A percentile compares a stretch with the other conserved stretches of the same genome.
phyloP scores from a whole-genome alignment of 192 early-diverging fungal species.

The Gigaspora rosea region DNA sequence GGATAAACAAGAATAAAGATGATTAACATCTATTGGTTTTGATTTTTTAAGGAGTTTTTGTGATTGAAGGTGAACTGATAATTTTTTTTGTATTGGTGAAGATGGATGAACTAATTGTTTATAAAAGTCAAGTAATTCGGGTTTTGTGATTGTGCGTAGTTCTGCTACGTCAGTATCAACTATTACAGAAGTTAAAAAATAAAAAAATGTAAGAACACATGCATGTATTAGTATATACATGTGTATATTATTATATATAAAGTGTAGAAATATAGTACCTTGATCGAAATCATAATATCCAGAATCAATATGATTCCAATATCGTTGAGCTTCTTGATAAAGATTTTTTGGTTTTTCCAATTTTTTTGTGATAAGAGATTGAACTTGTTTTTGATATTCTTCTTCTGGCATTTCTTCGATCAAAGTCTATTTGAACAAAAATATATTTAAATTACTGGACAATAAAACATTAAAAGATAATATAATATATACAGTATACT shows the following conservation, averaged over 20 bases:
- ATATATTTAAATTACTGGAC: background rate
- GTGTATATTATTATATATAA: background rate
- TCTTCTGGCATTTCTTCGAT: conserved; percentile 62
- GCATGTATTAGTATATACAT: background rate
- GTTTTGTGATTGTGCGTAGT: conserved; percentile 33
- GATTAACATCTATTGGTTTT: background rate
- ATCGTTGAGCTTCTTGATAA: conserved; percentile 62
- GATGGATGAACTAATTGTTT: conserved; percentile 54
- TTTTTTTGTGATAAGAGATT: conserved; percentile 62
- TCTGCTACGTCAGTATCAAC: conserved; percentile 9
- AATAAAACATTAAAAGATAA: background rate
- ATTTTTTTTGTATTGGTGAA: conserved; percentile 39
- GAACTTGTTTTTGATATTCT: conserved; percentile 67
- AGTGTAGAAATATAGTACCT: conserved; percentile 25
- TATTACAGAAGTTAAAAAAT: background rate
- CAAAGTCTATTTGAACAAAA: conserved; percentile 18
- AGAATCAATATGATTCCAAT: conserved; percentile 69
- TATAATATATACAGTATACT: too few species aligned
- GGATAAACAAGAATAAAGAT: conserved; percentile 29
- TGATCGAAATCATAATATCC: conserved; percentile 78
- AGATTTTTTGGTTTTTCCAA: conserved; percentile 80
- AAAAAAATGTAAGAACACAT: background rate
- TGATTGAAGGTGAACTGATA: conserved; percentile 50
- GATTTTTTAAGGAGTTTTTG: conserved; percentile 27
- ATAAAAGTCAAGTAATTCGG: conserved; percentile 63